phyloP scores from a whole-genome alignment of 2,329 filamentous ascomycete genomes.

The Myotisia sp. region DNA sequence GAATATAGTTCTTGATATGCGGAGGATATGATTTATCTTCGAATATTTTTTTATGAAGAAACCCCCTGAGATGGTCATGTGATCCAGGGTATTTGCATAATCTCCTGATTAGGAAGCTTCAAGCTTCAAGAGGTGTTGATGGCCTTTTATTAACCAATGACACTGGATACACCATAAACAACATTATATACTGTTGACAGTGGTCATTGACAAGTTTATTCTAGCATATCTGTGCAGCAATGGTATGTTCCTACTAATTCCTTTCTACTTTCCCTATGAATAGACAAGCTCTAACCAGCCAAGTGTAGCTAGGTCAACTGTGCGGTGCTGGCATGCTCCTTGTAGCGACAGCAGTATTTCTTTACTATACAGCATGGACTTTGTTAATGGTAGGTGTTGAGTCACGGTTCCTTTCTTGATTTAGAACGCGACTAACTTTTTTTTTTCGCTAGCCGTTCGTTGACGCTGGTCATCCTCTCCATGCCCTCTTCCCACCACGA shows the following conservation, averaged over 20 bases:
- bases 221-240: constrained; percentile 4
- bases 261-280: no score
- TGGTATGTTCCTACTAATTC: constrained; percentile 12
- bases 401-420: neutral
- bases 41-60: no score
- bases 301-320: constrained; percentile 70
- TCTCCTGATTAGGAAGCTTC: no score
- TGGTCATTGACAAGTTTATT: no score
- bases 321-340: constrained; percentile 63
- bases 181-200: no score
- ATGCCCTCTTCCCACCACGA: constrained; percentile 88
- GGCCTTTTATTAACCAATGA: no score
- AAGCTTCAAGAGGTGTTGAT: no score
- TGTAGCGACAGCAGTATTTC: constrained; percentile 56
- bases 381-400: constrained; percentile 65
- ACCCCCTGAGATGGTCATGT: no score
- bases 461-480: constrained; percentile 82
- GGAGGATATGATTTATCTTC: no score
- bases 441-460: constrained; percentile 65
- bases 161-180: no score
- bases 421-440: neutral
- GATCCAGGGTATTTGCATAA: no score
- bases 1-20: no score
- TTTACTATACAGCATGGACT: constrained; percentile 97
- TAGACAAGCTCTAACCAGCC: neutral